phyloP scores from a whole-genome alignment of 495 filamentous ascomycete genomes.

The Clavariopsis aquatica region DNA sequence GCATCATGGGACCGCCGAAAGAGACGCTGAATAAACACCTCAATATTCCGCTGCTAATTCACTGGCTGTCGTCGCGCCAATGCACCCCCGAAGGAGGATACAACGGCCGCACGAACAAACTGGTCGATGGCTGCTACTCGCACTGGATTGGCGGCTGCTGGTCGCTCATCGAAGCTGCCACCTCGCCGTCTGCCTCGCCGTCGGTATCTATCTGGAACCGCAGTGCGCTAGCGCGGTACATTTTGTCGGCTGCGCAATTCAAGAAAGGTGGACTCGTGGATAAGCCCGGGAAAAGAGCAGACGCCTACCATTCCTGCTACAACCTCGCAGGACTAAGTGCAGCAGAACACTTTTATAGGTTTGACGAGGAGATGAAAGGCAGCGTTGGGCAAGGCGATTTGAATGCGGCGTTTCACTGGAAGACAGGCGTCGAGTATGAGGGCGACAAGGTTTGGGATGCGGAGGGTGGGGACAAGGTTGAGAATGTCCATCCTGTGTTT shows the following conservation, averaged over 20 bases:
- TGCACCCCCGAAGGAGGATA: conserved; percentile 90
- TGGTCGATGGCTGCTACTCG: conserved; percentile 96
- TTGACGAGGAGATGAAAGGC: conserved; percentile 51
- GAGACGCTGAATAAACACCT: conserved; percentile 71
- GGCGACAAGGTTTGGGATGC: conserved; percentile 51
- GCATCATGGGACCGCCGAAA: conserved; percentile 76
- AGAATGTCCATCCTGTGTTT: conserved; percentile 76
- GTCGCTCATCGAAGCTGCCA: conserved; percentile 81
- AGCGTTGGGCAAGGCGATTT: conserved; percentile 43
- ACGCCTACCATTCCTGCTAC: conserved; percentile 92
- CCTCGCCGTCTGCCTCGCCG: conserved; percentile 37
- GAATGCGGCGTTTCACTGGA: conserved; percentile 54
- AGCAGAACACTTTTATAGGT: conserved; percentile 73
- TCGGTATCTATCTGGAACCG: conserved; percentile 68
- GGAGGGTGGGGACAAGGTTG: conserved; percentile 50
- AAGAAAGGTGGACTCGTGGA: conserved; percentile 81
- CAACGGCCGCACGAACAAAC: conserved; percentile 92
- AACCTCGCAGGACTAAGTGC: conserved; percentile 81
- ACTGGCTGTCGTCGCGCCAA: conserved; percentile 87
- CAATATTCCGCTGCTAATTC: conserved; percentile 71
- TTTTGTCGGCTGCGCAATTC: conserved; percentile 83
- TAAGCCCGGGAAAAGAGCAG: conserved; percentile 87
- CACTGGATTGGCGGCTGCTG: conserved; percentile 97
- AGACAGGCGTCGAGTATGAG: conserved; percentile 64
- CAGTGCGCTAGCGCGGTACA: conserved; percentile 83